Conservation (phyloP, 495 filamentous ascomycete genomes). For the Chaetomium tenue region DNA sequence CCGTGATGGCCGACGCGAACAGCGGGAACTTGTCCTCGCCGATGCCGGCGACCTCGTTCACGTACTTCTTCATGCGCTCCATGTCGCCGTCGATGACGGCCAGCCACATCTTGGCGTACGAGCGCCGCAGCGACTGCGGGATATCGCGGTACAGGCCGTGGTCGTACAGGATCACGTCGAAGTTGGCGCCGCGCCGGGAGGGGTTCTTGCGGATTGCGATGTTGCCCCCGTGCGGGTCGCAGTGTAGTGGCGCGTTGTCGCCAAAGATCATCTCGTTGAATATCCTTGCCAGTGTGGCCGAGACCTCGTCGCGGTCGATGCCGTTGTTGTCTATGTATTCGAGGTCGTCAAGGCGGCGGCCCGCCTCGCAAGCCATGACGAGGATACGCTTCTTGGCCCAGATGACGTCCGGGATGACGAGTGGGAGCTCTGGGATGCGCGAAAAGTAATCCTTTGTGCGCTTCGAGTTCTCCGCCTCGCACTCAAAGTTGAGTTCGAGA, state of each 20-base stretch:
- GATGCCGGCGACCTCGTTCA: conserved; percentile 82
- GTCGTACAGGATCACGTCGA: conserved; percentile 97
- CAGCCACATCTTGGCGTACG: conserved; percentile 97
- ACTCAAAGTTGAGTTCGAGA: conserved; percentile 84
- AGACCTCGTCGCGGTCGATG: conserved; percentile 95
- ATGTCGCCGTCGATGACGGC: conserved; percentile 89
- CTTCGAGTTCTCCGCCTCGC: conserved; percentile 82
- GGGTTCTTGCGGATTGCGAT: conserved; percentile 81
- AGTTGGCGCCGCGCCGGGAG: conserved; percentile 55
- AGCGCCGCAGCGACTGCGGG: conserved; percentile 68
- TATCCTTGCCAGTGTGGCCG: conserved; percentile 82
- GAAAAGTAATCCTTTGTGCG: conserved; percentile 76
- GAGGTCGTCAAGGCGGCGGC: conserved; percentile 85
- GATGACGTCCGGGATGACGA: conserved; percentile 86
- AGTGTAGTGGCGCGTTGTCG: conserved; percentile 83
- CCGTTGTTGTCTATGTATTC: conserved; percentile 77
- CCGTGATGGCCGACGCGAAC: conserved; percentile 95
- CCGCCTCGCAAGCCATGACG: conserved; percentile 92
- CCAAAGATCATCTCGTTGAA: conserved; percentile 99
- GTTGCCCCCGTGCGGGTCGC: conserved; percentile 97
- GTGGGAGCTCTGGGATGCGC: conserved; percentile 62
- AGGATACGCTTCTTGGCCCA: conserved; percentile 88
- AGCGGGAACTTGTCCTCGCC: conserved; percentile 90
- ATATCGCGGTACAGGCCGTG: conserved; percentile 97
- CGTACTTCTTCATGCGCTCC: conserved; percentile 79